Percentiles rank a stretch among this genome's conserved stretches.
Conservation (phyloP, 805 yeast genomes). For the Saturnispora zaruensis region DNA sequence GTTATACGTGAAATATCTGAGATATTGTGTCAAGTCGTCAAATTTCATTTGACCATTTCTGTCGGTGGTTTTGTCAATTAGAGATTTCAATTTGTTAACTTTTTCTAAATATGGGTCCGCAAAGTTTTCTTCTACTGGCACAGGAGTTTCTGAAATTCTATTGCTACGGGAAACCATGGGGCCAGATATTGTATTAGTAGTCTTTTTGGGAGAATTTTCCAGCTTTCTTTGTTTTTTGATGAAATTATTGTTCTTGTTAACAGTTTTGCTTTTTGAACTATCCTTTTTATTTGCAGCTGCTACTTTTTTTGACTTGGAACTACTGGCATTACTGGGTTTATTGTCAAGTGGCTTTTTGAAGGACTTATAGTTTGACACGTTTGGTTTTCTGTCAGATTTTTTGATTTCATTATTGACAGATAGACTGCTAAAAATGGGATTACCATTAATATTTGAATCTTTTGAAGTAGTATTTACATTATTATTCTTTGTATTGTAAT, state of each 20-base stretch:
- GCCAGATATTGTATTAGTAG: neutral
- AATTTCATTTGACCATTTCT: conserved; percentile 26
- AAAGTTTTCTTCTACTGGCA: neutral
- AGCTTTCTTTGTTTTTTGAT: neutral
- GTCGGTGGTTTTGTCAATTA: conserved; percentile 18
- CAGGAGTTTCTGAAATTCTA: neutral
- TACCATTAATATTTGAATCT: neutral
- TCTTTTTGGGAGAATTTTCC: neutral
- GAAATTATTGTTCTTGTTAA: neutral
- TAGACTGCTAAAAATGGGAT: neutral
- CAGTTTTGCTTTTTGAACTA: neutral
- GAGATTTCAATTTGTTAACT: conserved; percentile 14
- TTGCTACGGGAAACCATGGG: neutral
- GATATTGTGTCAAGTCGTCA: conserved; percentile 43
- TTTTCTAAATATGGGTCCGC: conserved; percentile 4
- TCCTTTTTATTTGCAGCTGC: neutral
- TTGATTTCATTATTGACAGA: neutral
- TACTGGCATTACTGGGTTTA: neutral
- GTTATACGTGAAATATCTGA: conserved; percentile 51
- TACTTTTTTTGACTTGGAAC: neutral
- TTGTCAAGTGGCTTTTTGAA: neutral
- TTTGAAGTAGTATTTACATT: neutral
- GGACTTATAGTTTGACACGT: too few relatives aligned
- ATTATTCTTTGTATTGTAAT: neutral
- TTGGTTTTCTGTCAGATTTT: neutral